Conservation (phyloP, 1,284 basidiomycete genomes). For the Polyporus tsugae region DNA sequence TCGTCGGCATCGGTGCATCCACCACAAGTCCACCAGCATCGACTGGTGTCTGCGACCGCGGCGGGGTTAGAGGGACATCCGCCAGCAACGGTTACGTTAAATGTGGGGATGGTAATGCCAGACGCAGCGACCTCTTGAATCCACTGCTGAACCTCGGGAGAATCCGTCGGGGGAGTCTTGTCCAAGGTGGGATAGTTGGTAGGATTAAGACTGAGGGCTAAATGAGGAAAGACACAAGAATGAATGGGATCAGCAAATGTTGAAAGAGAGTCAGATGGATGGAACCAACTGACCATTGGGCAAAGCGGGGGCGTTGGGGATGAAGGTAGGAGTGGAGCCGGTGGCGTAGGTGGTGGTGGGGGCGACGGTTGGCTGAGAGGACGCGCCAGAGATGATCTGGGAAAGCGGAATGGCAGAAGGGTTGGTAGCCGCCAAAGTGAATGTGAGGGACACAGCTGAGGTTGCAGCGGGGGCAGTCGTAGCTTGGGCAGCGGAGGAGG, state of each 20-base stretch:
- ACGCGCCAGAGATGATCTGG: constrained; percentile 50
- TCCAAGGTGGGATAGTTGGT: constrained; percentile 79
- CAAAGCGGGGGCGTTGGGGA: constrained; percentile 61
- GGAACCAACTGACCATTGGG: constrained; percentile 49
- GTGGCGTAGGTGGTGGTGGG: constrained; percentile 49
- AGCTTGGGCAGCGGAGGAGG: constrained; percentile 25
- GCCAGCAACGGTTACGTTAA: constrained; percentile 57
- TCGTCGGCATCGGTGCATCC: constrained; percentile 77
- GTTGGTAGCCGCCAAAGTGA: constrained; percentile 60
- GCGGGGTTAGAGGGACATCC: constrained; percentile 71
- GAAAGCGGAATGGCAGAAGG: constrained; percentile 66
- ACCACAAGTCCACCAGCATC: constrained; percentile 91
- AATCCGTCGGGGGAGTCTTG: constrained; percentile 69
- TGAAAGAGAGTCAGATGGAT: background rate
- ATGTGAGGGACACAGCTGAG: constrained; percentile 38
- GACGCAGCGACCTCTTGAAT: constrained; percentile 64
- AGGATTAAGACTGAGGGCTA: constrained; percentile 52
- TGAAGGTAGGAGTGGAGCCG: constrained; percentile 52
- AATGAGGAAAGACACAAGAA: background rate
- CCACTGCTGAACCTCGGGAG: constrained; percentile 78
- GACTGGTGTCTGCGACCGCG: constrained; percentile 58
- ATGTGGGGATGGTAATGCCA: constrained; percentile 63
- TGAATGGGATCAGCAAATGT: constrained; percentile 8
- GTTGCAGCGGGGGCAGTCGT: constrained; percentile 20
- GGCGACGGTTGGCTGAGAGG: constrained; percentile 48